Conservation (phyloP, 441 rosid species). For the Monsonia emarginata region DNA sequence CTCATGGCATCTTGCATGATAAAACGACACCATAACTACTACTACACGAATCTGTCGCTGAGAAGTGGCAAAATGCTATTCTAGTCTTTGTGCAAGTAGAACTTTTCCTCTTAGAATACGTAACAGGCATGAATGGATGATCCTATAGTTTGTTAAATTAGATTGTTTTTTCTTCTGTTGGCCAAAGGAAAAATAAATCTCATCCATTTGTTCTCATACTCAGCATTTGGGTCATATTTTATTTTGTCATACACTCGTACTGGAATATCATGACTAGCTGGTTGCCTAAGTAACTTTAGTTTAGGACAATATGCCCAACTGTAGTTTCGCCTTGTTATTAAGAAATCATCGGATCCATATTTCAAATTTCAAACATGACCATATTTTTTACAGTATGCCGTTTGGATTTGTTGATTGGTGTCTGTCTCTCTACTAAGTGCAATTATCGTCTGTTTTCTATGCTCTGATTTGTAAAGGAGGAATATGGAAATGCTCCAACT, state of each 20-base stretch:
- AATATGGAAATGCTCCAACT: constrained; percentile 52
- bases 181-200: not conserved
- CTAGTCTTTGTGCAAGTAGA: not conserved
- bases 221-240: not conserved
- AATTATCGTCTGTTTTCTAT: constrained; percentile 14
- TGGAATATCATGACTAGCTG: not conserved
- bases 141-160: not conserved
- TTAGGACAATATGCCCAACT: too few relatives aligned
- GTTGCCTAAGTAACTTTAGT: too few relatives aligned
- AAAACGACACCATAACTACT: not conserved
- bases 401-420: not conserved
- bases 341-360: too few relatives aligned
- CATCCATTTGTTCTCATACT: not conserved
- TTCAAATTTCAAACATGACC: too few relatives aligned
- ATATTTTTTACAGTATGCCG: too few relatives aligned
- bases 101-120: too few relatives aligned
- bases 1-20: not conserved
- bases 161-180: not conserved
- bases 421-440: constrained; percentile 4
- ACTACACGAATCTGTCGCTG: not conserved
- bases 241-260: not conserved
- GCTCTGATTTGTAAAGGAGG: constrained; percentile 45
- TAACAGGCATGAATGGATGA: too few relatives aligned
- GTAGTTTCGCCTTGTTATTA: too few relatives aligned
- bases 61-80: not conserved